Base-by-base conservation (phyloP, 805 yeast species). In the Sugiyamaella lignohabitans region DNA sequence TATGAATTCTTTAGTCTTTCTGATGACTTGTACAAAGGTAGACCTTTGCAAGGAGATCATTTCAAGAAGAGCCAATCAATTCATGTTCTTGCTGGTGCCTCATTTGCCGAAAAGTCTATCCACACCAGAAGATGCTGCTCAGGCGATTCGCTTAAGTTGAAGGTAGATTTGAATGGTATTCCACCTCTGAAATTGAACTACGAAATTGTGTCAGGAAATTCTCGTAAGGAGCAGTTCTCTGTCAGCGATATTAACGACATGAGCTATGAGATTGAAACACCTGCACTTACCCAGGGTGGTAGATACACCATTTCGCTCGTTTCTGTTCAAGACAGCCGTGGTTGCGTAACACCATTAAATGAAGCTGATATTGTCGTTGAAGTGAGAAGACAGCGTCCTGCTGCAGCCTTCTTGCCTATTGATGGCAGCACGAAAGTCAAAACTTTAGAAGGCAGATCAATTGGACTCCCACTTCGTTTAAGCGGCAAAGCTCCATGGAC, bases 141-240 rank as follows among this genome's bases (percentile, higher is more conserved):
- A 3, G 78, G 77, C 5, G 73, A 73, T 18, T 58, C 58, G 2
- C 69, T 71, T 45, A 55, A 59, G 1, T 64, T 84, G 3, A 80
- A 82, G 0, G 71, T 91, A 3, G 60, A 62, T 6, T 73, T 93
- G 19, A 79, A 76, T 42, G 99, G 99, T 11, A 80, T 80, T 53
- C 76, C 84, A 0, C 98, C 98, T 3, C 87, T 83, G 55, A 68
- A 75, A 1, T 70, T 93, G 45, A 71, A 70, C 19, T 89, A 88
- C 63, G 84, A 80, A 45, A 67, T 91, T 19, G 63, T 83, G 17
- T 82, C 82, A 45, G 75, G 73, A 2, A 73, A 80, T 1, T 72
- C 73, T 50, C 72, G 74, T 51, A 68, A 78, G 52, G 60, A 69
- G 11, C 64, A 76, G 4, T 72, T 66, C 41, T 62, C 64, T 0